A percentile compares a stretch with the other conserved stretches of the same genome.
phyloP scores from a whole-genome alignment of 108 stramenopile species.

The Pseudonitzschia delicatissima region DNA sequence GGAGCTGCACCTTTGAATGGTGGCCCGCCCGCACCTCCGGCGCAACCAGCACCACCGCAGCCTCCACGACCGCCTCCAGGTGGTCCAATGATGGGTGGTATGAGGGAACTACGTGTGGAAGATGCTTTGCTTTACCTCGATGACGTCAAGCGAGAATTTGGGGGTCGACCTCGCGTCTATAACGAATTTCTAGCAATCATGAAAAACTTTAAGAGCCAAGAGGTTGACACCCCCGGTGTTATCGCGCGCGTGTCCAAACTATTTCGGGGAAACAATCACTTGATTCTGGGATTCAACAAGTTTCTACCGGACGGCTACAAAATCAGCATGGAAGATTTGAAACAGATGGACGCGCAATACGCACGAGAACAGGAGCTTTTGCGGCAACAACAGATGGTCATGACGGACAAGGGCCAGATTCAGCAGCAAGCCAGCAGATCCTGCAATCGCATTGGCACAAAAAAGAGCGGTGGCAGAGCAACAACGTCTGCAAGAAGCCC shows the following conservation, averaged over 20 bases:
- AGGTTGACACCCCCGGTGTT: conserved; percentile 89
- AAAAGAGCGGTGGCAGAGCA: neutral
- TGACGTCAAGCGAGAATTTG: conserved; percentile 91
- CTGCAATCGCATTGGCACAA: neutral
- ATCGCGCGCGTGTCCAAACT: conserved; percentile 78
- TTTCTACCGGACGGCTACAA: conserved; percentile 94
- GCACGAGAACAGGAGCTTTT: conserved; percentile 28
- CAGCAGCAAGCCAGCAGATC: neutral
- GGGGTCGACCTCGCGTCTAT: conserved; percentile 96
- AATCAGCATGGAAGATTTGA: conserved; percentile 83
- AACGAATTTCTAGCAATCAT: conserved; percentile 99
- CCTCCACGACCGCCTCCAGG: conserved; percentile 6
- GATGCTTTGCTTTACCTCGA: conserved; percentile 89
- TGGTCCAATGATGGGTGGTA: conserved; percentile 9
- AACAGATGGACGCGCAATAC: conserved; percentile 35
- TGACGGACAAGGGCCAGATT: conserved; percentile 9
- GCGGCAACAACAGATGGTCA: conserved; percentile 22
- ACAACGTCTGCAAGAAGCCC: neutral
- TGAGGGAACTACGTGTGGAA: conserved; percentile 85
- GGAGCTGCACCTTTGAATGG: neutral
- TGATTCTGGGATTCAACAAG: conserved; percentile 94
- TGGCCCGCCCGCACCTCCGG: conserved; percentile 2
- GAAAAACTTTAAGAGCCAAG: conserved; percentile 97
- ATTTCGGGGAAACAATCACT: conserved; percentile 89
- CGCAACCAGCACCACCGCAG: neutral